These are phyloP conservation scores for Botryococcus braunii DNA, from an alignment of 163 green algal genomes.

Conservation along the genomic window DNA sequence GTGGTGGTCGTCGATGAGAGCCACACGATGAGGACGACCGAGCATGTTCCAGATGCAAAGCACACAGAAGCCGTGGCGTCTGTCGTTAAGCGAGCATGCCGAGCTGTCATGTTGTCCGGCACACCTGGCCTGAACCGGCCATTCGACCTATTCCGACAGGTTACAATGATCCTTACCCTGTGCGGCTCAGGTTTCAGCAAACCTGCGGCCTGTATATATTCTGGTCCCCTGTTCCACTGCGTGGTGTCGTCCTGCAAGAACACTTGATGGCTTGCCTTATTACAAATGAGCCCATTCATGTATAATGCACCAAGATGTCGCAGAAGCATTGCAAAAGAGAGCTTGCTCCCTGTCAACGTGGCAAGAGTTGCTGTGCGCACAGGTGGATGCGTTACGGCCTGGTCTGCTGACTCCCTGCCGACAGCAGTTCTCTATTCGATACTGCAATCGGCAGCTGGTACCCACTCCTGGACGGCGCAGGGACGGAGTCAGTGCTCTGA, in stretches of 20 bases:
- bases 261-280: no score
- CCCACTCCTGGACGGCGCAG: slow-evolving; percentile 19
- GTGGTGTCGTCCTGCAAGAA: background rate
- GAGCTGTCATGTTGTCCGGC: slow-evolving; percentile 72
- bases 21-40: slow-evolving; percentile 40
- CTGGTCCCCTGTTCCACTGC: no score
- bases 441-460: slow-evolving; percentile 74
- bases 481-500: slow-evolving; percentile 12
- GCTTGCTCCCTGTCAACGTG: no score
- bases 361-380: no score
- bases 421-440: slow-evolving; percentile 68
- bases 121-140: slow-evolving; percentile 77
- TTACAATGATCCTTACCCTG: slow-evolving; percentile 7
- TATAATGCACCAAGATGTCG: background rate
- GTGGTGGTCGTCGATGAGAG: slow-evolving; percentile 70
- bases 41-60: slow-evolving; percentile 39
- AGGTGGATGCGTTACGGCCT: slow-evolving; percentile 69
- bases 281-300: no score
- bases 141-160: slow-evolving; percentile 89
- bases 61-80: slow-evolving; percentile 61
- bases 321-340: background rate
- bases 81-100: slow-evolving; percentile 29
- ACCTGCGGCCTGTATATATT: no score
- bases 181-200: background rate
- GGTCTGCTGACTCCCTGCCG: slow-evolving; percentile 61